Percentiles rank a stretch among this genome's conserved stretches.
These are phyloP conservation scores for Cucurbita pepo DNA, from an alignment of 306 rosid species.

Conservation along the genomic window DNA sequence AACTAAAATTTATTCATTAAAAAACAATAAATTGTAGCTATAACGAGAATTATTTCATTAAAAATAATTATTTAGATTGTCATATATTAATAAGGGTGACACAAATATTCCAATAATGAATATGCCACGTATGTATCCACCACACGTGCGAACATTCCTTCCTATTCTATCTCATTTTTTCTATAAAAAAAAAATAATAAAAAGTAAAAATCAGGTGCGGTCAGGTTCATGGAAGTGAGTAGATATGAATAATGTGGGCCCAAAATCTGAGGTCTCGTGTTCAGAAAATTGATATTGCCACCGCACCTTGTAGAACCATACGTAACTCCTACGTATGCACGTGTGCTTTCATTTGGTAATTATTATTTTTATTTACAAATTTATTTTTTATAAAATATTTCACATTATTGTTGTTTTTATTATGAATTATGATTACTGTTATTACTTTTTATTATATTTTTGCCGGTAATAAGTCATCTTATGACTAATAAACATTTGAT, in stretches of 20 bases:
- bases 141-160: not conserved
- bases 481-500: too few species aligned
- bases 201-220: not conserved
- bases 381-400: not conserved
- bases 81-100: not conserved
- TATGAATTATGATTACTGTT: too few species aligned
- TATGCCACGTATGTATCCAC: not conserved
- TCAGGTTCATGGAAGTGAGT: not conserved
- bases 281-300: not conserved
- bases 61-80: not conserved
- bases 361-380: not conserved
- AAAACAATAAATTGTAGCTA: too few species aligned
- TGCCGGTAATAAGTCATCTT: too few species aligned
- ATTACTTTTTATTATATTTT: too few species aligned
- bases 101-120: not conserved
- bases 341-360: conserved; percentile 2
- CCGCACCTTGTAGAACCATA: not conserved
- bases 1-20: too few species aligned
- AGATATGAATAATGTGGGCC: not conserved
- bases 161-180: not conserved
- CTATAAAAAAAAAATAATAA: not conserved
- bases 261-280: not conserved
- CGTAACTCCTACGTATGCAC: not conserved
- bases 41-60: too few species aligned
- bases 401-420: not conserved